Base-by-base conservation (phyloP, 2,329 filamentous ascomycete species). In the Venturia carpophila region DNA sequence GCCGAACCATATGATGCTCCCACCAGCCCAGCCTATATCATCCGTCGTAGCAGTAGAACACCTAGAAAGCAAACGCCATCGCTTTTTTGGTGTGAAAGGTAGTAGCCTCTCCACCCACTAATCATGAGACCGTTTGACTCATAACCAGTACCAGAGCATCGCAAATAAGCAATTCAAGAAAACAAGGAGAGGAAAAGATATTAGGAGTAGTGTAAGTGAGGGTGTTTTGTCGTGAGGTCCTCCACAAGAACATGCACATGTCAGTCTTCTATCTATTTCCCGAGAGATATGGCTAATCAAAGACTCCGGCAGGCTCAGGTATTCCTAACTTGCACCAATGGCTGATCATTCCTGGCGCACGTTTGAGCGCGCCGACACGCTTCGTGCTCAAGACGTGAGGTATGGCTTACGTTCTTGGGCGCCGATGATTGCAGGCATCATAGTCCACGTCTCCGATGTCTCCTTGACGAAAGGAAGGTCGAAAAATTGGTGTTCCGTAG, bases 391-490 rank as follows among this genome's bases (percentile, higher is more conserved):
- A 19, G 52, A 58, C 30, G 30, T 15, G 27, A 58, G 52, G 30
- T 58, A 58, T n/a, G 52, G 52, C 30, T 58, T 34, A 15, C 52
- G 52, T 21, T 58, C 27, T 58, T 58, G 27, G 30, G 27, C 52
- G 27, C 52, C 52, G 37, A 58, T 37, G 27, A 58, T 58, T 27
- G 52, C 52, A 3, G 52, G 52, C 52, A 58, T 34, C 30, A 34
- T 37, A 37, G 52, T 42, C 63, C 63, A 64, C 13, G 52, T 56
- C 17, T 56, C 49, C 17, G 58, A 27, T 70, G 88, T 86, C 69
- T 88, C 84, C 80, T 96, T 95, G 77, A 97, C 90, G 71, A 96
- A 97, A 34, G 91, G 90, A 69, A 96, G 82, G 62, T 94, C 90
- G 80, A 95, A 97, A 81, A 99, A 96, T 72, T 87, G 87, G 76